Conservation (phyloP, 352 stramenopile species). For the Globisporangium cystogenes region DNA sequence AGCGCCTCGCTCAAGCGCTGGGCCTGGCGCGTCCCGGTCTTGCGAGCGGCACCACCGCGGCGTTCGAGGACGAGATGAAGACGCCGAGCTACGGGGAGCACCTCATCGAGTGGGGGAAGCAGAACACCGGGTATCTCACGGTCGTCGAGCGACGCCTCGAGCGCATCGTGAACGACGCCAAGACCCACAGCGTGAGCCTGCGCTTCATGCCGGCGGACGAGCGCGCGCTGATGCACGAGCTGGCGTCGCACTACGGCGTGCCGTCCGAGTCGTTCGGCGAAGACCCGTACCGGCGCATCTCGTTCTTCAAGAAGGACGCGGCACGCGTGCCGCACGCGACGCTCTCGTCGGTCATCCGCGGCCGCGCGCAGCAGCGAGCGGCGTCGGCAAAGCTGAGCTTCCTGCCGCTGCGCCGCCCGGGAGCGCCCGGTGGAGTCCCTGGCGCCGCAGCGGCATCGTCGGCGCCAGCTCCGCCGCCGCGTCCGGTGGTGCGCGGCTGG, state of each 20-base stretch:
- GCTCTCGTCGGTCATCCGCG: slow-evolving; percentile 48
- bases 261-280: slow-evolving; percentile 73
- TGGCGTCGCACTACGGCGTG: slow-evolving; percentile 59
- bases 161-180: slow-evolving; percentile 57
- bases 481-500: slow-evolving; percentile 43
- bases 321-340: slow-evolving; percentile 45
- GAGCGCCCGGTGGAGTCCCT: slow-evolving; percentile 9
- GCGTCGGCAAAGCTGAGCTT: slow-evolving; percentile 46
- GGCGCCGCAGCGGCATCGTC: slow-evolving; percentile 12
- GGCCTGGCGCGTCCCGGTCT: slow-evolving; percentile 39
- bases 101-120: slow-evolving; percentile 67
- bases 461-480: slow-evolving; percentile 13
- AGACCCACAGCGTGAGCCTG: slow-evolving; percentile 70
- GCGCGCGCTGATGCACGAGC: slow-evolving; percentile 66
- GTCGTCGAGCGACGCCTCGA: slow-evolving; percentile 74
- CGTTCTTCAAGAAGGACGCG: slow-evolving; percentile 66
- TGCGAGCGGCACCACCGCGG: slow-evolving; percentile 26
- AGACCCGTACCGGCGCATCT: slow-evolving; percentile 61
- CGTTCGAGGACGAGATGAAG: slow-evolving; percentile 77
- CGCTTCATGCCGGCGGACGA: slow-evolving; percentile 68
- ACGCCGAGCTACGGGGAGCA: slow-evolving; percentile 54
- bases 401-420: slow-evolving; percentile 32
- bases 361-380: slow-evolving; percentile 21
- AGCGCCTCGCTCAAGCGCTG: slow-evolving; percentile 56
- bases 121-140: slow-evolving; percentile 59